Evolutionary conservation across 768 basidiomycete genomes (phyloP).

Genomic region (Tylopilus plumbeoviolaceoides): DNA sequence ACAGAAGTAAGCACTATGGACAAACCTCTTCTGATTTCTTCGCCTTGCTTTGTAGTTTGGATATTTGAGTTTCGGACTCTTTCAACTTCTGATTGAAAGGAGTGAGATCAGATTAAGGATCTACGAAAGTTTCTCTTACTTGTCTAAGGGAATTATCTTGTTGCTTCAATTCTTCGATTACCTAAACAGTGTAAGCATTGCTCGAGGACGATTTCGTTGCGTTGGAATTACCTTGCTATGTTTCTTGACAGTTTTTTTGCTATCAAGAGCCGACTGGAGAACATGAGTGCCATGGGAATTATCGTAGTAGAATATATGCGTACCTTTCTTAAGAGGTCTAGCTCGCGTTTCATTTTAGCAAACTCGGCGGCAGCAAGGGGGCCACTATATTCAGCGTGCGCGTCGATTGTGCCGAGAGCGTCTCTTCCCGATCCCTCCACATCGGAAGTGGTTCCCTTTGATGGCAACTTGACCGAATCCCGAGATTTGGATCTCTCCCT

Average conservation of each 20-base stretch:
- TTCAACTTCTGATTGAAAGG: constrained; percentile 35
- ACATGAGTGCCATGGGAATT: constrained; percentile 2
- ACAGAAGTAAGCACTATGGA: background rate
- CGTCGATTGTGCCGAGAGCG: constrained; percentile 9
- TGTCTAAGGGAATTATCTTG: constrained; percentile 37
- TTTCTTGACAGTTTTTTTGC: constrained; percentile 49
- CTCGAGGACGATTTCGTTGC: background rate
- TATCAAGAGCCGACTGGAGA: constrained; percentile 37
- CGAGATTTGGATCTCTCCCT: constrained; percentile 37
- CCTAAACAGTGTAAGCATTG: constrained; percentile 30
- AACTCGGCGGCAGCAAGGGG: constrained; percentile 45
- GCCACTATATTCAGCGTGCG: constrained; percentile 25
- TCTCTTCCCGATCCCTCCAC: constrained; percentile 25
- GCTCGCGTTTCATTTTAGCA: constrained; percentile 52
- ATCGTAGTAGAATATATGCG: constrained; percentile 4
- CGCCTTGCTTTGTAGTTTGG: constrained; percentile 42
- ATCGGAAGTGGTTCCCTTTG: constrained; percentile 29
- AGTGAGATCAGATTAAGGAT: constrained; percentile 1
- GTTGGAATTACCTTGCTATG: constrained; percentile 48
- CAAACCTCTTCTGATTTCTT: constrained; percentile 58
- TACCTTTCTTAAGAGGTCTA: constrained; percentile 51
- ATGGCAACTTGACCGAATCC: constrained; percentile 23
- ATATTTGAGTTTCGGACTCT: constrained; percentile 43
- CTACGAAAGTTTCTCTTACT: constrained; percentile 28
- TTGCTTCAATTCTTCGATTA: constrained; percentile 48